Evolutionary conservation across 371 early-diverging fungal species (phyloP).

Genomic region (Synchytrium microbalum): DNA sequence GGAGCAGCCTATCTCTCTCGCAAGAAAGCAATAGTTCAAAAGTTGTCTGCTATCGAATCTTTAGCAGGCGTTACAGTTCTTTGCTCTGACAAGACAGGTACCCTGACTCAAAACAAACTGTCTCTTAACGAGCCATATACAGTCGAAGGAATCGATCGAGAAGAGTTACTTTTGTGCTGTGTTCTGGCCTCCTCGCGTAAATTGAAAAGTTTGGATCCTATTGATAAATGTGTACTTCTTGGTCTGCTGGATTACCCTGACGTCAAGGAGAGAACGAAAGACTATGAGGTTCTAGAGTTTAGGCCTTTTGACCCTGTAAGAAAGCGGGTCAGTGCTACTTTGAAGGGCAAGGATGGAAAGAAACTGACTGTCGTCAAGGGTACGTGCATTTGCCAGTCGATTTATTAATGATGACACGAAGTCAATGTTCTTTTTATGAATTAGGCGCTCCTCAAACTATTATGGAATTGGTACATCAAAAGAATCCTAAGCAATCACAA

Average conservation of each 20-base stretch:
- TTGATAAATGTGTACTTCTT: slow-evolving; percentile 14
- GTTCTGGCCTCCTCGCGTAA: slow-evolving; percentile 17
- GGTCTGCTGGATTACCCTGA: slow-evolving; percentile 7
- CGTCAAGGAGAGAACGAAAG: slow-evolving; percentile 9
- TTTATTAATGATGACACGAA: no score
- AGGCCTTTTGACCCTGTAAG: slow-evolving; percentile 19
- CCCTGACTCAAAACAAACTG: slow-evolving; percentile 7
- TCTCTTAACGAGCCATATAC: slow-evolving; percentile 14
- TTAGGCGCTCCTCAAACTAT: slow-evolving; percentile 13
- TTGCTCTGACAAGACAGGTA: slow-evolving; percentile 12
- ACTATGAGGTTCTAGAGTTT: slow-evolving; percentile 11
- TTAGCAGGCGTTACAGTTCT: slow-evolving; percentile 7
- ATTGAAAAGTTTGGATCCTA: slow-evolving; percentile 12
- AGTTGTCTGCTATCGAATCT: slow-evolving; percentile 9
- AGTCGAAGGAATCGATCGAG: slow-evolving; percentile 3
- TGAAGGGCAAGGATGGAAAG: slow-evolving; percentile 13
- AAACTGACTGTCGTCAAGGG: slow-evolving; percentile 13
- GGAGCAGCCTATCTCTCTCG: slow-evolving; percentile 16
- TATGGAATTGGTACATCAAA: slow-evolving; percentile 12
- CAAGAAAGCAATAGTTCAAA: slow-evolving; percentile 10
- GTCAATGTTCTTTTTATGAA: no score
- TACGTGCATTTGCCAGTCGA: no score
- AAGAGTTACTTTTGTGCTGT: slow-evolving; percentile 6
- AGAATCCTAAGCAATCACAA: slow-evolving; percentile 5
- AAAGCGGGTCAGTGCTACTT: slow-evolving; percentile 15